Evolutionary conservation across 2,329 filamentous ascomycete species (phyloP), one percentile per base, ranked within the genome.

Genomic region (Teratosphaeriaceae sp.): DNA sequence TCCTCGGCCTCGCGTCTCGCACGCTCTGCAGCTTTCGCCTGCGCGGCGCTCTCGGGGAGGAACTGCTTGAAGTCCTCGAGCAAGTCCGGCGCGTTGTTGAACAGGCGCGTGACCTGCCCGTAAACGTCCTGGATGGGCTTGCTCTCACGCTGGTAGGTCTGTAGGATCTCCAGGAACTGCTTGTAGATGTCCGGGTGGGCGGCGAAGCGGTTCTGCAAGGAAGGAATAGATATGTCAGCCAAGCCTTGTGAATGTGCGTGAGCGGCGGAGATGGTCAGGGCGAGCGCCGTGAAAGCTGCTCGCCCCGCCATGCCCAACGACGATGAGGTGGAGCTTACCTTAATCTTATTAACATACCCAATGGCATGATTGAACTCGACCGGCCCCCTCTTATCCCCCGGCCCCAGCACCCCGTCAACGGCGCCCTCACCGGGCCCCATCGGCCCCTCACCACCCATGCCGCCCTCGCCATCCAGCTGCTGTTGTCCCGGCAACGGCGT

Each of bases 351-450:
- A 42, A 98, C 92, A 59, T 98, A 98, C 64, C 89, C 97, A 51
- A 98, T 98, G 0, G 92, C 92, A 67, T 98, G 92, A 62, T 98
- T 98, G 66, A 98, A 98, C 61, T 98, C 92, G 15, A 98, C 92
- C 1, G 92, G 92, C 0, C 89, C 90, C 43, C 89, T 80, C 61
- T 92, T 94, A 65, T 94, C 89, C n/a, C n/a, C n/a, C n/a, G 62
- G 86, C 56, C 40, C 72, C 73, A 68, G 64, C n/a, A n/a, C n/a
- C n/a, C n/a, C n/a, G n/a, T n/a, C n/a, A n/a, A n/a, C n/a, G n/a
- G n/a, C n/a, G n/a, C n/a, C n/a, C n/a, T 98, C 92, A 62, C 98
- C 98, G 66, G 98, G 98, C 61, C 98, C 92, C n/a, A 98, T 92
- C 1, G 92, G 92, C 0, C 89, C 90, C 43, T 89, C 80, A 61